Percentiles rank a stretch among this genome's conserved stretches.
These are phyloP conservation scores for Eucalyptus leucophloia DNA, from an alignment of 345 rosid species.

Conservation along the genomic window DNA sequence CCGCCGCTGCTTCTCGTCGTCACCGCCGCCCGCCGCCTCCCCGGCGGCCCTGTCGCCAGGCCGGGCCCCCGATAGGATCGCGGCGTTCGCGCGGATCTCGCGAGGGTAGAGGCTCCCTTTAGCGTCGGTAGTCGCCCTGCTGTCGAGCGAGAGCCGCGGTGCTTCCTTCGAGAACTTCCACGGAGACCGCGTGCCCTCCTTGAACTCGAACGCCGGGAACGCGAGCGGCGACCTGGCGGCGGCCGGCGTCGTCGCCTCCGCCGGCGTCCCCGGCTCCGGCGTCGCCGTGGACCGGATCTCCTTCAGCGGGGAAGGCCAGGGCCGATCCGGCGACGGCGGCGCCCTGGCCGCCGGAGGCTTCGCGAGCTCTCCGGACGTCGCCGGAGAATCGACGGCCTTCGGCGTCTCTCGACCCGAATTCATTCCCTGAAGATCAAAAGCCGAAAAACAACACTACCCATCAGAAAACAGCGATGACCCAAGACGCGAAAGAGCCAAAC, in stretches of 20 bases:
- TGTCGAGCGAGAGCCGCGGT: constrained; percentile 95
- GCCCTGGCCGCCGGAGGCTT: constrained; percentile 17
- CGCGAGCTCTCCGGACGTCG: constrained; percentile 17
- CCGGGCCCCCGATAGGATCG: constrained; percentile 13
- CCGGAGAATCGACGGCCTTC: constrained; percentile 5
- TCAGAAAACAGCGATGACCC: not conserved
- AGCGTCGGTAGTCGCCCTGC: constrained; percentile 81
- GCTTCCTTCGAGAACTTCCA: constrained; percentile 90
- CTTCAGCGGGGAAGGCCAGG: constrained; percentile 21
- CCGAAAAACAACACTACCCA: not conserved
- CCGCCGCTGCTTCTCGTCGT: constrained; percentile 23
- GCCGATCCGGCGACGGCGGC: constrained; percentile 7
- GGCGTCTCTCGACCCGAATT: constrained; percentile 21
- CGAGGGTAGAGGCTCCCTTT: constrained; percentile 81
- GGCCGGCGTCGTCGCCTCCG: constrained; percentile 3
- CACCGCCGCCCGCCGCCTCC: constrained; percentile 20
- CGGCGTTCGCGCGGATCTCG: constrained; percentile 50
- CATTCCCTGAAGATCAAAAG: constrained; percentile 2
- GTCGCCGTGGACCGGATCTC: constrained; percentile 29
- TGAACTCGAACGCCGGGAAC: constrained; percentile 38
- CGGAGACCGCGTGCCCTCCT: constrained; percentile 43
- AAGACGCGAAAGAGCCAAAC: not conserved
- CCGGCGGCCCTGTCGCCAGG: not conserved
- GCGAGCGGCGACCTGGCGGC: constrained; percentile 27
- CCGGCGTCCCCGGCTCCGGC: constrained; percentile 18